These are phyloP conservation scores for Wallacemonas sp. DNA, from an alignment of 208 protist genomes.

Conservation along the genomic window DNA sequence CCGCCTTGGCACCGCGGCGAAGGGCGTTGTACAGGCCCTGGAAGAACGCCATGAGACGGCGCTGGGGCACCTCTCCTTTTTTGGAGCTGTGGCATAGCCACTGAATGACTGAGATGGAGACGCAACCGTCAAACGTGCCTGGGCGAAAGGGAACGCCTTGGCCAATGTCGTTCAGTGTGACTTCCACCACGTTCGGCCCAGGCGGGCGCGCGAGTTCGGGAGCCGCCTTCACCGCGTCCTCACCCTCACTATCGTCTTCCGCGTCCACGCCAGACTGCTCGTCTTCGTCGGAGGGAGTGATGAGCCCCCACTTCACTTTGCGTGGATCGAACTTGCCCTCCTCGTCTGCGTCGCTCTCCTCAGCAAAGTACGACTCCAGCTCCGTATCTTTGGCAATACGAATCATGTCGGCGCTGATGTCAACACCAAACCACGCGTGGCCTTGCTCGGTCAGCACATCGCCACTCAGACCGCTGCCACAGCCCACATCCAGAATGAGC, in stretches of 20 bases:
- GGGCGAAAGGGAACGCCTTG: slow-evolving; percentile 96
- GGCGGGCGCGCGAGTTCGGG: not conserved
- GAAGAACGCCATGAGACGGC: slow-evolving; percentile 96
- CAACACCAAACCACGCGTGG: slow-evolving; percentile 97
- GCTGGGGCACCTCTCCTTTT: slow-evolving; percentile 90
- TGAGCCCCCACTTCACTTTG: slow-evolving; percentile 78
- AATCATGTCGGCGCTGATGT: slow-evolving; percentile 97
- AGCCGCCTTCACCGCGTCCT: slow-evolving; percentile 14
- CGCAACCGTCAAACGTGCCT: slow-evolving; percentile 97
- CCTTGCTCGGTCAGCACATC: slow-evolving; percentile 94
- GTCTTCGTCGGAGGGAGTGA: slow-evolving; percentile 40
- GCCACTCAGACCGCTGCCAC: slow-evolving; percentile 97
- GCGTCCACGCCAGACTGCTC: slow-evolving; percentile 26
- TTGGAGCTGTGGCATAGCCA: slow-evolving; percentile 99
- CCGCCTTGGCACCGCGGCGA: slow-evolving; percentile 88
- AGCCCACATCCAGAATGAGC: slow-evolving; percentile 98
- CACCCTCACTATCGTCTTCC: slow-evolving; percentile 16
- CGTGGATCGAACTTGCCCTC: slow-evolving; percentile 33
- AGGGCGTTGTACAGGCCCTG: slow-evolving; percentile 96
- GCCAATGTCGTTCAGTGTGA: slow-evolving; percentile 94
- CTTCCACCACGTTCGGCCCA: slow-evolving; percentile 75
- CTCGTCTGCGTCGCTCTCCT: slow-evolving; percentile 18
- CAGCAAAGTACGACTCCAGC: slow-evolving; percentile 35
- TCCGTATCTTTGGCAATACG: slow-evolving; percentile 82
- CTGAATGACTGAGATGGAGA: slow-evolving; percentile 98